Conservation (phyloP, 306 rosid genomes). For the Inga oerstediana region DNA sequence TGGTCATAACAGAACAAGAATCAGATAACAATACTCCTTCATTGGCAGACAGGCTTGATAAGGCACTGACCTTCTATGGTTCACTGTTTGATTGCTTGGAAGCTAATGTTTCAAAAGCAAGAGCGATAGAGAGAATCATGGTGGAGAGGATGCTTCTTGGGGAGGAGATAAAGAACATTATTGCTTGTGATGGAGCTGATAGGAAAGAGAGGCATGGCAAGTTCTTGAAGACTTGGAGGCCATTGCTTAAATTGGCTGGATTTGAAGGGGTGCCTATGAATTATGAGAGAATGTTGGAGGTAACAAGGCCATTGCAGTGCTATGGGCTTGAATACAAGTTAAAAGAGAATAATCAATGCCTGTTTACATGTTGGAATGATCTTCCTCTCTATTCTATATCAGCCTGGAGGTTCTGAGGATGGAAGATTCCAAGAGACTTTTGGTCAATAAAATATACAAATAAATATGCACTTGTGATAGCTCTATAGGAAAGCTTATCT, state of each 20-base stretch:
- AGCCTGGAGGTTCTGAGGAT: slow-evolving; percentile 51
- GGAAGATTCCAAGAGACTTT: not conserved
- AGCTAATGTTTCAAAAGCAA: slow-evolving; percentile 43
- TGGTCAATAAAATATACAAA: not conserved
- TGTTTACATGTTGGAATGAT: slow-evolving; percentile 59
- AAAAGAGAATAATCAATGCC: slow-evolving; percentile 48
- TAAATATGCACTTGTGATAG: not conserved
- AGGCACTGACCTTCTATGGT: slow-evolving; percentile 55
- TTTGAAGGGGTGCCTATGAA: slow-evolving; percentile 49
- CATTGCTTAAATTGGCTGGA: slow-evolving; percentile 65
- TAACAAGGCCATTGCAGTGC: slow-evolving; percentile 44
- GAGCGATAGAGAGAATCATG: slow-evolving; percentile 39
- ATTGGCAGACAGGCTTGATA: slow-evolving; percentile 51
- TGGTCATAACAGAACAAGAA: slow-evolving; percentile 78
- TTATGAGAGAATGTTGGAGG: slow-evolving; percentile 48
- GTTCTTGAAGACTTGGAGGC: slow-evolving; percentile 56
- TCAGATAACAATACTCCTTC: slow-evolving; percentile 50
- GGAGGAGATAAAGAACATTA: slow-evolving; percentile 68
- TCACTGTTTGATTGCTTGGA: slow-evolving; percentile 77
- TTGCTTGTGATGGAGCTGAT: slow-evolving; percentile 70
- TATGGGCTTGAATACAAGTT: slow-evolving; percentile 52
- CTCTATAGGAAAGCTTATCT: not conserved
- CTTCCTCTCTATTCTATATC: slow-evolving; percentile 67
- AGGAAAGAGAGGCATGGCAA: slow-evolving; percentile 72
- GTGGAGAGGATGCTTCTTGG: slow-evolving; percentile 76